These are phyloP conservation scores for Dioscorea zingiberensis DNA, from an alignment of 106 monocot species.

Conservation along the genomic window DNA sequence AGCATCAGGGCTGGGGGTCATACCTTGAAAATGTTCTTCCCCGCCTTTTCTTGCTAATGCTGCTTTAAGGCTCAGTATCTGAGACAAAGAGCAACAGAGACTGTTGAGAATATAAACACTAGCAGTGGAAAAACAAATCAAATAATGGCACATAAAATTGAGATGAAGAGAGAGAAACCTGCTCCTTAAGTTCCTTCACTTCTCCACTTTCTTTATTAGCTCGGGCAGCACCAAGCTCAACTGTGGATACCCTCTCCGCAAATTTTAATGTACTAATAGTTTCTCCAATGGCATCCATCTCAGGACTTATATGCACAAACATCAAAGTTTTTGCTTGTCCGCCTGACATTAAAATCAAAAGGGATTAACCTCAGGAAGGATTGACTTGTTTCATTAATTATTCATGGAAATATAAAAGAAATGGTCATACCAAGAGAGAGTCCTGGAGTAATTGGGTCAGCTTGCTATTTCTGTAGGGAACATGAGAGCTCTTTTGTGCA, in stretches of 20 bases:
- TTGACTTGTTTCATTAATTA: background rate
- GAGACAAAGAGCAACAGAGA: constrained; percentile 1
- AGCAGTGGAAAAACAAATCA: background rate
- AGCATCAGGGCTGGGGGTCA: constrained; percentile 15
- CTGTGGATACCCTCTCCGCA: constrained; percentile 77
- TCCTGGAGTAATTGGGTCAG: constrained; percentile 95
- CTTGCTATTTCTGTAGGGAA: constrained; percentile 96
- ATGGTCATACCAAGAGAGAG: constrained; percentile 73
- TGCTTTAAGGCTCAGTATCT: constrained; percentile 81
- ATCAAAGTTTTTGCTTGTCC: constrained; percentile 98
- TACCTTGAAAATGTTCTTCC: constrained; percentile 24
- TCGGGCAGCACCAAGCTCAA: constrained; percentile 87
- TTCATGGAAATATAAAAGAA: constrained; percentile 1
- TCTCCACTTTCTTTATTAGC: constrained; percentile 73
- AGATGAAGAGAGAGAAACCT: constrained; percentile 42
- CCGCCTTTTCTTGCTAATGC: constrained; percentile 64
- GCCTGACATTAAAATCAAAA: constrained; percentile 33
- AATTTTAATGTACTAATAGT: constrained; percentile 97
- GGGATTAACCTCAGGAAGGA: background rate
- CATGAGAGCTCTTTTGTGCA: constrained; percentile 82
- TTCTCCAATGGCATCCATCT: constrained; percentile 70
- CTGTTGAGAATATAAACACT: background rate
- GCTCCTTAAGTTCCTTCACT: constrained; percentile 80
- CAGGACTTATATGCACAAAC: constrained; percentile 97
- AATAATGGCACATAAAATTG: no score